Evolutionary conservation across 1,284 basidiomycete genomes (phyloP).

Genomic region (Erythrobasidium hasegawianum): DNA sequence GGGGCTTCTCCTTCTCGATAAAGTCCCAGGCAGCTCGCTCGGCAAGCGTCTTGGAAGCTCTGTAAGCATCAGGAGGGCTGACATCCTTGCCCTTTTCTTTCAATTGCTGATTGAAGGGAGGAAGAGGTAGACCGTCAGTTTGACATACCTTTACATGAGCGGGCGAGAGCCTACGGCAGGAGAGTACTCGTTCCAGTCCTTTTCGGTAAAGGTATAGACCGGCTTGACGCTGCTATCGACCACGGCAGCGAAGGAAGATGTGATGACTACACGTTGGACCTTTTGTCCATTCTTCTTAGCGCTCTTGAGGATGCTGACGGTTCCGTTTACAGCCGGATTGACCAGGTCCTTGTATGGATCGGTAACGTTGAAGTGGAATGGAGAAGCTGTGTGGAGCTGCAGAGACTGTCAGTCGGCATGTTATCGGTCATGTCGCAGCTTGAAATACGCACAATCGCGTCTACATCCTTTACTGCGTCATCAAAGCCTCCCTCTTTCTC

Average conservation of each 20-base stretch:
- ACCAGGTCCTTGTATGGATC: constrained; percentile 43
- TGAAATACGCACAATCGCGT: constrained; percentile 36
- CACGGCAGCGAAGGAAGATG: constrained; percentile 51
- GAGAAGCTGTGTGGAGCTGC: constrained; percentile 48
- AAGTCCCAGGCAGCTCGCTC: constrained; percentile 44
- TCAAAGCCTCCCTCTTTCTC: constrained; percentile 51
- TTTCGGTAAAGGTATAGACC: constrained; percentile 40
- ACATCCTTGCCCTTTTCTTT: constrained; percentile 42
- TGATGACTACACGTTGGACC: constrained; percentile 52
- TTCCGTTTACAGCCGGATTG: constrained; percentile 54
- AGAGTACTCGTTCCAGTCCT: constrained; percentile 42
- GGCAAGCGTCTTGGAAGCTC: constrained; percentile 37
- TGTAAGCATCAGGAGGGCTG: constrained; percentile 11
- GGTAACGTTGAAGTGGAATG: constrained; percentile 45
- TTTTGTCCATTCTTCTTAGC: constrained; percentile 43
- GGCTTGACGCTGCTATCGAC: constrained; percentile 35
- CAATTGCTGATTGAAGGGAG: constrained; percentile 39
- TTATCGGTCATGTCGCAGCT: background rate
- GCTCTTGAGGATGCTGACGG: constrained; percentile 49
- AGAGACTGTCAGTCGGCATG: too few species aligned
- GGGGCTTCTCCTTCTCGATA: constrained; percentile 37
- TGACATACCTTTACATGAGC: too few species aligned
- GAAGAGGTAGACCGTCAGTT: too few species aligned
- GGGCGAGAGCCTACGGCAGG: constrained; percentile 4
- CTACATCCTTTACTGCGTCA: constrained; percentile 50